Evolutionary conservation across 2,329 filamentous ascomycete species (phyloP), one percentile per base, ranked within the genome.

Genomic region (Alternaria sp.): DNA sequence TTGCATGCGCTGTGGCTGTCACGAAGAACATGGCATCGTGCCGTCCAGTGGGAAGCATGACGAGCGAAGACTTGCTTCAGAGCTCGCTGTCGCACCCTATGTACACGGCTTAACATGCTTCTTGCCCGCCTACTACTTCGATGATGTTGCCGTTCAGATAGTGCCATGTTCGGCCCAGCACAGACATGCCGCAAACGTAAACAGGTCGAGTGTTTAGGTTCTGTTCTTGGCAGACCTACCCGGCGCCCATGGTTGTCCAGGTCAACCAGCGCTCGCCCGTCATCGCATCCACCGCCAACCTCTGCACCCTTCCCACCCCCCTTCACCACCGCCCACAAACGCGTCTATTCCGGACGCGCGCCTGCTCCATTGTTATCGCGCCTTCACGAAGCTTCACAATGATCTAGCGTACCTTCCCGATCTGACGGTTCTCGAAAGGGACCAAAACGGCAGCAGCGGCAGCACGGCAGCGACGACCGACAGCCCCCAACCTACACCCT

Each of bases 241-340:
- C 57, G 50, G 60, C 50, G 61, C 46, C 37, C 49, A 56, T 63
- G 56, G 60, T 63, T 63, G 61, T 66, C 70, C 58, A 67, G 61
- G 69, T 74, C 70, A 66, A 70, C 60, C 25, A 61, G 54, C 66
- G 66, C 62, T 60, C 58, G 61, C 63, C 68, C 58, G 56, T 60
- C 66, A 66, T 65, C 68, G 55, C 60, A 63, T 46, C 44, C 58
- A 71, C 70, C 64, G 68, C 76, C 75, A 76, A 72, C 76, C 76
- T 75, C 75, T 71, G 70, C 73, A 69, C 69, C 74, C 63, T 64
- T 53, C 65, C 57, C 60, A 8, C 46, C 55, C 57, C 55, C 61
- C 53, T 45, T 60, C 41, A 37, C 59, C 60, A 55, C 49, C 65
- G 57, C 66, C 63, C 64, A 66, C 71, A 58, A 26, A 64, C 73